phyloP scores from a whole-genome alignment of 129 eudicot genomes.

The Flaveria brownii region DNA sequence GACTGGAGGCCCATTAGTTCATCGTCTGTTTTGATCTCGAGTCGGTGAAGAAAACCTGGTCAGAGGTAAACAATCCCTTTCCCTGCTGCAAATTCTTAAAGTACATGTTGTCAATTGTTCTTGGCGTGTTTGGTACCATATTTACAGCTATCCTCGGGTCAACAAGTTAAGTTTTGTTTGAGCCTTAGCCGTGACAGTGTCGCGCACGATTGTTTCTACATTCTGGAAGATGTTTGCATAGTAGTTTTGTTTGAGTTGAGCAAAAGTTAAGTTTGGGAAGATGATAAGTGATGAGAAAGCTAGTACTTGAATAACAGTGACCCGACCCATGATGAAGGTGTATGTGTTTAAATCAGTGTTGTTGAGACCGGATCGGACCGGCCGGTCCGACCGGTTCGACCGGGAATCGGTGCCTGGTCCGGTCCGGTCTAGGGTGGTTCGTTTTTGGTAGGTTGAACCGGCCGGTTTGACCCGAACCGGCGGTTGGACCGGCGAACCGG shows the following conservation, averaged over 20 bases:
- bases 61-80: conserved; percentile 77
- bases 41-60: conserved; percentile 74
- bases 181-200: conserved; percentile 44
- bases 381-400: too few species aligned
- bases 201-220: conserved; percentile 62
- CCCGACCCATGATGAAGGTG: conserved; percentile 40
- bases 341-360: not conserved
- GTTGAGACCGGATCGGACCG: too few species aligned
- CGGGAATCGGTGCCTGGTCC: too few species aligned
- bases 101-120: conserved; percentile 67
- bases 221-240: conserved; percentile 72
- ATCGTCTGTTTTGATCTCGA: conserved; percentile 60
- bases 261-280: conserved; percentile 38
- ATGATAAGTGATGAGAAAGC: conserved; percentile 32
- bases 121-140: conserved; percentile 81
- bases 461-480: too few species aligned
- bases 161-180: conserved; percentile 18
- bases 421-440: too few species aligned
- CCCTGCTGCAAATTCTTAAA: conserved; percentile 63
- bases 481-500: too few species aligned
- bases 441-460: too few species aligned
- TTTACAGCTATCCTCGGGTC: conserved; percentile 68
- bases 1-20: conserved; percentile 49
- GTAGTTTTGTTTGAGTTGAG: conserved; percentile 60
- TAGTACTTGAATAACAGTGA: conserved; percentile 27